Evolutionary conservation across 1,139 yeast species (phyloP).

Genomic region (Groenewaldozyma sp.): DNA sequence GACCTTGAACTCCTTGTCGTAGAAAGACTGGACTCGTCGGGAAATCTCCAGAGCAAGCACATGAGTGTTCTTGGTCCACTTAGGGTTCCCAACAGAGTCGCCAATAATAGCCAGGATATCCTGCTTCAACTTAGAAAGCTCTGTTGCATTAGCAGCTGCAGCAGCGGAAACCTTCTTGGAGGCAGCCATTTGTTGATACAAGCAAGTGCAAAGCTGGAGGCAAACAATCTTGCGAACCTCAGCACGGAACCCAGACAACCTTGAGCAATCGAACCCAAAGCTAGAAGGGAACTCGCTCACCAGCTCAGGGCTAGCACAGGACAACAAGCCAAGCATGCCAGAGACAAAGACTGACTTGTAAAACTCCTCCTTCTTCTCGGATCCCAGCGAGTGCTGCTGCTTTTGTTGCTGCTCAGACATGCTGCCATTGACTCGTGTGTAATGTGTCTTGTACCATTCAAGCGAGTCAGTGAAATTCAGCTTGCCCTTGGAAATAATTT

Average conservation of each 20-base stretch:
- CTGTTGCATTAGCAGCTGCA: slow-evolving; percentile 12
- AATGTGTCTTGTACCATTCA: slow-evolving; percentile 42
- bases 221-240: slow-evolving; percentile 82
- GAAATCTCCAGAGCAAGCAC: slow-evolving; percentile 66
- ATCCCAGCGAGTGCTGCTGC: slow-evolving; percentile 26
- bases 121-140: slow-evolving; percentile 33
- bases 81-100: slow-evolving; percentile 77
- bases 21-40: slow-evolving; percentile 30
- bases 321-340: slow-evolving; percentile 51
- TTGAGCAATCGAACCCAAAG: slow-evolving; percentile 77
- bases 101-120: slow-evolving; percentile 74
- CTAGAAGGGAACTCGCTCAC: slow-evolving; percentile 79
- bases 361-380: slow-evolving; percentile 15
- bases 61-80: slow-evolving; percentile 81
- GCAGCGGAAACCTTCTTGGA: slow-evolving; percentile 12
- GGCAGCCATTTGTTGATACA: slow-evolving; percentile 59
- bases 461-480: slow-evolving; percentile 58
- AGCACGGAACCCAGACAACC: slow-evolving; percentile 69
- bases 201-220: slow-evolving; percentile 60
- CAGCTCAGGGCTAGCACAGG: slow-evolving; percentile 51
- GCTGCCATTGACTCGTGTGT: not conserved
- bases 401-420: too few species aligned
- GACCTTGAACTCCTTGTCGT: slow-evolving; percentile 6
- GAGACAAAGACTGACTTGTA: slow-evolving; percentile 32
- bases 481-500: slow-evolving; percentile 57